phyloP scores from a whole-genome alignment of 2,329 filamentous ascomycete genomes.

The Camillea tinctor region DNA sequence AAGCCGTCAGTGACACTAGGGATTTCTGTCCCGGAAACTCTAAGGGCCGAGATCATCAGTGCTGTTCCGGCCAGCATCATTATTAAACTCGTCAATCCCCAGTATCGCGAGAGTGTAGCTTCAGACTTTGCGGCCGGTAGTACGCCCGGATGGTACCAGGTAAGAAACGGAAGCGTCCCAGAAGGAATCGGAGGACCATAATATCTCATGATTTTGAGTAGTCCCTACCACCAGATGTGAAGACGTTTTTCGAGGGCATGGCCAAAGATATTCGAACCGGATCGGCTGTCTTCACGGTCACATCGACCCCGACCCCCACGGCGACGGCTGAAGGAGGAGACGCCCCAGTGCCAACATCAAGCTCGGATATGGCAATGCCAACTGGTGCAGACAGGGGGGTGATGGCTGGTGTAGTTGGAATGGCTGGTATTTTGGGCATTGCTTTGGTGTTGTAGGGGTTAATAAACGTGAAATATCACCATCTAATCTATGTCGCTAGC shows the following conservation, averaged over 20 bases:
- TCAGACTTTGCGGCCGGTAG: slow-evolving; percentile 4
- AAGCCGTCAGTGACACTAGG: slow-evolving; percentile 2
- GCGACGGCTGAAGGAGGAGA: neutral
- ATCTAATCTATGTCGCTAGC: neutral
- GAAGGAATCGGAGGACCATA: neutral
- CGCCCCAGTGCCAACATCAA: neutral
- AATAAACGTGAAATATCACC: neutral
- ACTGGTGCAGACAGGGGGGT: neutral
- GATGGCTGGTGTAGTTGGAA: neutral
- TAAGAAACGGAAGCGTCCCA: neutral
- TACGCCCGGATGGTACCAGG: slow-evolving; percentile 7
- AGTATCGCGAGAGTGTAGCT: slow-evolving; percentile 4
- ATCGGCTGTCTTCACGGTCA: slow-evolving; percentile 2
- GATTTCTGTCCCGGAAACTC: slow-evolving; percentile 1
- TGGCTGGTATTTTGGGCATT: neutral
- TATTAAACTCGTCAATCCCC: slow-evolving; percentile 4
- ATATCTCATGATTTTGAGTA: neutral
- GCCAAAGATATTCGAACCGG: slow-evolving; percentile 4
- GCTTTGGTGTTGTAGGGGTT: neutral
- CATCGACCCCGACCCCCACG: neutral
- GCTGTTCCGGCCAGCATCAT: slow-evolving; percentile 3
- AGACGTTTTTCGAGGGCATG: slow-evolving; percentile 5
- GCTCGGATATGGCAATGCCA: neutral
- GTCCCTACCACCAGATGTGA: slow-evolving; percentile 1
- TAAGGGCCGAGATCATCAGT: slow-evolving; percentile 4